Base-by-base conservation (phyloP, 345 rosid genomes). In the Psidium guajava region DNA sequence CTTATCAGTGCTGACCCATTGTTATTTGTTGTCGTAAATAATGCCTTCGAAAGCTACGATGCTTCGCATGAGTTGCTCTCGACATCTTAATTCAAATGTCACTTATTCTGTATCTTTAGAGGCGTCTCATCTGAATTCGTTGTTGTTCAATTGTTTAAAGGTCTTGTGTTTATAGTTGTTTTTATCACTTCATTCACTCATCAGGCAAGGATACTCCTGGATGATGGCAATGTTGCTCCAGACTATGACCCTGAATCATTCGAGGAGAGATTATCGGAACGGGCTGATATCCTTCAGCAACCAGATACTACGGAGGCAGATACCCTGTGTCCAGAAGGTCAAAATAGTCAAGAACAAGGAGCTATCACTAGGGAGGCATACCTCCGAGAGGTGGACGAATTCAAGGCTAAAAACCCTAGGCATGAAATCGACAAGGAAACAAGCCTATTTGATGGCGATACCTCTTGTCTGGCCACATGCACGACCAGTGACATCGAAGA, bases 391-490 rank as follows among this genome's bases (percentile, higher is more conserved):
- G 73, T 89, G 28, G 92, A 88, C 28, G 94, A 93, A 85, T 88
- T 88, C 89, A 95, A 92, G 92, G 90, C 89, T 84, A 92, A 89
- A 82, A 90, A 88, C 56, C 85, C 89, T 69, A 55, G 85, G 51
- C 95, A 88, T 54, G 96, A 92, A 82, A 85, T 86, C 5, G 96
- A 95, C 85, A 93, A 90, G 86, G 99, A 93, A 88, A 88, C 92
- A 6, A 93, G 89, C 81, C 85, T 91, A 64, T 89, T 87, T 57
- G 98, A 95, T 49, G 96, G 97, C 15, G 86, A 92, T 55, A 89
- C 93, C 13, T 96, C 98, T 86, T 96, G 99, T 86, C 91, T 96
- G 77, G 99, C 99, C n/a, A 95, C 99, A 6, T 95, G 98, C 87
- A 93, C 98, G 5, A 90, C 92, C 18, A 93, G 95, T 51, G 96